Percentiles rank a stretch among this genome's conserved stretches.
Conservation (phyloP, 768 basidiomycete genomes). For the Ephemerocybe angulata region DNA sequence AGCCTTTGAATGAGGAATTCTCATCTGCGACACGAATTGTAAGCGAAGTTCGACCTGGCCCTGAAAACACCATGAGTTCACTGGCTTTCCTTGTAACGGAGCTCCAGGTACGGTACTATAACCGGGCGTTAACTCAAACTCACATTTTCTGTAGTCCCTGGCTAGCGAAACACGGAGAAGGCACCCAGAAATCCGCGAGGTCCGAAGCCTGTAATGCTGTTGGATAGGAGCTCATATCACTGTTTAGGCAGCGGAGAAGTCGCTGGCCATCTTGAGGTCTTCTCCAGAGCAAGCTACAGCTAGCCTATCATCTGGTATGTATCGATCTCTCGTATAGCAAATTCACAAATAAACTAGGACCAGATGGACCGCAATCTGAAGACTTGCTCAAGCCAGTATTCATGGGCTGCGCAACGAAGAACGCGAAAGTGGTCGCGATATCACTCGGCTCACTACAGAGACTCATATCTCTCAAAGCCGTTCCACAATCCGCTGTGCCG, state of each 20-base stretch:
- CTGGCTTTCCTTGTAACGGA: conserved; percentile 70
- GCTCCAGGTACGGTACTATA: conserved; percentile 54
- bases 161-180: conserved; percentile 86
- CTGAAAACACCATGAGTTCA: conserved; percentile 52
- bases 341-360: background rate
- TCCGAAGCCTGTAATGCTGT: conserved; percentile 26
- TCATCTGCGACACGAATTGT: no score
- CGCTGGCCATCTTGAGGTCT: conserved; percentile 73
- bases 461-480: conserved; percentile 81
- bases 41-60: no score
- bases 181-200: conserved; percentile 93
- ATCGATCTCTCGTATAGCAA: background rate
- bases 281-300: conserved; percentile 77
- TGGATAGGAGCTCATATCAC: conserved; percentile 18
- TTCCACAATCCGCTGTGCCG: conserved; percentile 75
- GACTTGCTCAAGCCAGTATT: conserved; percentile 84
- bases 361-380: conserved; percentile 76
- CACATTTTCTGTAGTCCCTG: conserved; percentile 52
- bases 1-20: no score
- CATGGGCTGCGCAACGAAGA: conserved; percentile 91
- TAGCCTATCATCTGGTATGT: conserved; percentile 69
- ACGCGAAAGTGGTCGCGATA: conserved; percentile 91
- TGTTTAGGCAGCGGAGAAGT: conserved; percentile 78
- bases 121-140: background rate
- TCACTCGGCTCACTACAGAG: conserved; percentile 89